Evolutionary conservation across 106 monocot genomes (phyloP), one percentile per base, ranked within the genome.

Genomic region (Acorus gramineus): DNA sequence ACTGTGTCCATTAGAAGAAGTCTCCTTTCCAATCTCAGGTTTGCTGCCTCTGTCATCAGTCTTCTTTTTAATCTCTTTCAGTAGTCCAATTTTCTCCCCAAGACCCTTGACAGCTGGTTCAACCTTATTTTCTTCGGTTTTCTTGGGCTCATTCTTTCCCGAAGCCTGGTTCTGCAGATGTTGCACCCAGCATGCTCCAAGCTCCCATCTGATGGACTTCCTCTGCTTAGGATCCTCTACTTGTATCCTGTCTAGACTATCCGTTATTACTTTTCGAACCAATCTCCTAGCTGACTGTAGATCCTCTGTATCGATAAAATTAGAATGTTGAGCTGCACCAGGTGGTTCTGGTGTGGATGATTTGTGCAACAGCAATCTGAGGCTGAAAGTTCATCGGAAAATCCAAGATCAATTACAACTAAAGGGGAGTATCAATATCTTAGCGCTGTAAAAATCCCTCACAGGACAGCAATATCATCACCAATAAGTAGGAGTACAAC

Each of bases 161-260:
- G 81, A 71, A 66, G 67, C 68, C 54, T 68, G 72, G 48, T 83
- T 93, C 61, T 90, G 86, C 65, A 95, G 67, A 74, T 90, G 87
- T 50, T 90, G 95, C 47, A 90, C 78, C 95, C 95, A 95, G 76
- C 95, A 90, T 62, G 90, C 90, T 62, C 95, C 95, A 11, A 95
- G 82, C 63, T 95, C 95, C 95, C 95, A 95, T 60, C 90, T 80
- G 51, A 95, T 81, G 10, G 65, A 75, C 14, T 53, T 82, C 66
- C 55, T 82, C 53, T 71, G 58, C 52, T 73, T 75, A 10, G 42
- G 64, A 67, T 55, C 53, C 59, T 83, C 78, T 55, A 46, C 70
- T 76, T 88, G 72, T 69, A 89, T 65, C 73, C 77, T 93, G 51
- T 8, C 42, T 14, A 89, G 65, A 55, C 85, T 85, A 50, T 80